Evolutionary conservation across 805 yeast genomes (phyloP), one percentile per base, ranked within the genome.

Genomic region (Wickerhamomyces mucosus): DNA sequence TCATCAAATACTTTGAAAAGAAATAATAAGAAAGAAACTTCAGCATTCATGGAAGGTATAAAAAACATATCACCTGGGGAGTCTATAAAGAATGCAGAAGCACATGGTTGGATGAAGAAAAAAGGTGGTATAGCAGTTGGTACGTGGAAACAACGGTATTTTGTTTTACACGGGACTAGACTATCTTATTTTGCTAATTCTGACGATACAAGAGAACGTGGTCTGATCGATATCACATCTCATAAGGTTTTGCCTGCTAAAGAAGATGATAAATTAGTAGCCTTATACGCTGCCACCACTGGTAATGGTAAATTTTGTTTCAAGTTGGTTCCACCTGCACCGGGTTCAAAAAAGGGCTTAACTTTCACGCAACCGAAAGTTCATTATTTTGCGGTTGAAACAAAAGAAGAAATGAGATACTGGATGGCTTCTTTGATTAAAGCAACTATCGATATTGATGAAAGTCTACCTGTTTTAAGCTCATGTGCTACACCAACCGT

Each of bases 401-500:
- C 84, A 1, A 72, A 68, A 35, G 95, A 85, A 30, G 97, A 89
- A 41, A 81, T 89, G 95, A 69, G 95, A 51, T 71, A 69, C 3
- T 92, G 99, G 99, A 76, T 88, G 75, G 81, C 86, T 32, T 94
- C 96, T 0, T 63, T 92, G 38, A 83, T 88, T 75, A 85, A 88
- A 38, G 94, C 97, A 0, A 92, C 97, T 0, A 94, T 92, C 46
- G 99, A 92, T 51, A 67, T 94, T 34, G 98, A 92, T 58, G 96
- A 92, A 35, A 58, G 82, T 2, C 84, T 82, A 11, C 96, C 98
- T 1, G 92, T 85, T 2, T 78, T 88, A 8, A 80, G 95, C 38
- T 81, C 96, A 12, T 89, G 95, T 54, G 78, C 81, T 10, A 85
- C 96, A 0, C 97, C 98, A n/a, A 89, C 97, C 0, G 86, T 92